Evolutionary conservation across 129 eudicot genomes (phyloP), one percentile per base, ranked within the genome.

Genomic region (Calendula officinalis): DNA sequence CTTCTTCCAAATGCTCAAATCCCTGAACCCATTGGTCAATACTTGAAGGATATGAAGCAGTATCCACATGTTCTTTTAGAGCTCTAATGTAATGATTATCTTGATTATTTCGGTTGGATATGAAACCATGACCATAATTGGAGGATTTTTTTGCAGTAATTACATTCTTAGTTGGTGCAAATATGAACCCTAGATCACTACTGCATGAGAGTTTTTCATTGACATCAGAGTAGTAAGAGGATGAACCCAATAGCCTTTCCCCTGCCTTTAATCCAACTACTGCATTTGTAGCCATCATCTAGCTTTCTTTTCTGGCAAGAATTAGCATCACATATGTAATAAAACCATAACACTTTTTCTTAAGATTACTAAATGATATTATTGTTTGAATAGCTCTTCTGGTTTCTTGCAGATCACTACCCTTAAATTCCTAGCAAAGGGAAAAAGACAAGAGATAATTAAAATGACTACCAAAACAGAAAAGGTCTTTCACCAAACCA

Each of bases 241-340:
- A 80, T 11, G 94, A 81, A 59, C 83, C 72, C 53, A 85, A 80
- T 30, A 81, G 78, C 60, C 92, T 86, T 76, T 88, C 86, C 14
- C 99, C 97, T 8, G 99, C 79, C 71, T 77, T 76, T 52, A 89
- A 81, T 64, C 99, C 99, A 63, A 89, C 59, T 71, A 94, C 87
- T 8, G 97, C 95, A 61, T 95, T 82, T 50, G 92, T 78, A 67
- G 92, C 84, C 97, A 86, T 88, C 83, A 73, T 91, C 41, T 61
- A 74, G 54, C 55, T 74, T 74, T 58, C 39, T 57, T 74, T 16
- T 52, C n/a, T 47, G 40, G 61, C 16, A 53, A 22, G 30, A 22
- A 22, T 22, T 22, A 22, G 30, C 30, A 62, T 72, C 48, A 71
- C 60, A 51, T 66, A 52, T 8, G 64, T 43, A 44, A 36, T 32